Percentiles rank a stretch among this genome's conserved stretches.
These are phyloP conservation scores for Gyromitra esculenta DNA, from an alignment of 2,329 filamentous ascomycete genomes.

Conservation along the genomic window DNA sequence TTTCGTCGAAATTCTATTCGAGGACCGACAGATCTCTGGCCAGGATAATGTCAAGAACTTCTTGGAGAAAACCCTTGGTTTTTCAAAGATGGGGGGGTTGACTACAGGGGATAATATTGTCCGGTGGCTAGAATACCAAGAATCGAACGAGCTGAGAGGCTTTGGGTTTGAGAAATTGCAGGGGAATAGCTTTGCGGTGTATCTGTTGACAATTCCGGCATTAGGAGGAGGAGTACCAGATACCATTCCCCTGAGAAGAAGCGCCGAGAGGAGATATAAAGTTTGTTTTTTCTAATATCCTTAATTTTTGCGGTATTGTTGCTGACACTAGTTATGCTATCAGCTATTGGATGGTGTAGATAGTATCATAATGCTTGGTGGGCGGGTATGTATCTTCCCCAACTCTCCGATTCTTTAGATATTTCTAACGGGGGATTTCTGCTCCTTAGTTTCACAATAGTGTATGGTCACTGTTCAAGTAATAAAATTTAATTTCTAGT, in stretches of 20 bases:
- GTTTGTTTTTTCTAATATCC: constrained; percentile 11
- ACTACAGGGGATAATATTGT: constrained; percentile 39
- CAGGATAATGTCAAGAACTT: constrained; percentile 27
- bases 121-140: constrained; percentile 38
- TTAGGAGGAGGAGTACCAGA: constrained; percentile 32
- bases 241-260: constrained; percentile 37
- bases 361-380: constrained; percentile 46
- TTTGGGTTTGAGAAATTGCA: constrained; percentile 50
- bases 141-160: constrained; percentile 15
- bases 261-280: constrained; percentile 38
- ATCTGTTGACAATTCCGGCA: constrained; percentile 41
- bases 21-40: constrained; percentile 22
- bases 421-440: neutral
- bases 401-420: neutral
- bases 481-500: neutral
- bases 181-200: constrained; percentile 52
- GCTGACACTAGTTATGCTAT: neutral
- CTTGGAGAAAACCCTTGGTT: constrained; percentile 30
- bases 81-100: constrained; percentile 18
- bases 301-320: neutral
- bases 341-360: constrained; percentile 42
- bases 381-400: constrained; percentile 32
- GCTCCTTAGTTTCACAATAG: constrained; percentile 44
- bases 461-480: constrained; percentile 46
- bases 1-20: constrained; percentile 47